These are phyloP conservation scores for Chaetomium sp. DNA, from an alignment of 2,329 filamentous ascomycete species.

Conservation along the genomic window DNA sequence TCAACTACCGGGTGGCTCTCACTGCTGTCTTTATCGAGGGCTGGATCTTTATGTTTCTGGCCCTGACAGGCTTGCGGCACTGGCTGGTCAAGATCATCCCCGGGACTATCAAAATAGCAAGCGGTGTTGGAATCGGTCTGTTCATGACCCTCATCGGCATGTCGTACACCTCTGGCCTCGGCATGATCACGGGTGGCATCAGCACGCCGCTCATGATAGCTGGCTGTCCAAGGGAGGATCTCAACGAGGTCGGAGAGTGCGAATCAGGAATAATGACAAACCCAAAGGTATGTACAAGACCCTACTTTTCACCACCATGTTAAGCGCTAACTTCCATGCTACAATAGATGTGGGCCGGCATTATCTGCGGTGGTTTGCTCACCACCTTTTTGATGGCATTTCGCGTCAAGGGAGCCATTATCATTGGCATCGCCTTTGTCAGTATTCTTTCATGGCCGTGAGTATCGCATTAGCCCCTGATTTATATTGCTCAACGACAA, in stretches of 20 bases:
- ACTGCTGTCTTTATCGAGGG: constrained; percentile 67
- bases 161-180: constrained; percentile 81
- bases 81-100: constrained; percentile 70
- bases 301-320: neutral
- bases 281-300: constrained; percentile 62
- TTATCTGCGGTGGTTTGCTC: constrained; percentile 76
- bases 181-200: constrained; percentile 71
- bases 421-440: constrained; percentile 71
- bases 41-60: constrained; percentile 64
- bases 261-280: constrained; percentile 70
- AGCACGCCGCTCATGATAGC: constrained; percentile 75
- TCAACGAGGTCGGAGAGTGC: constrained; percentile 55
- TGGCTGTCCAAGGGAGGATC: constrained; percentile 65
- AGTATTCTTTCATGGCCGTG: constrained; percentile 75
- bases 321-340: constrained; percentile 14
- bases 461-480: constrained; percentile 38
- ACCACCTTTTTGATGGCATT: constrained; percentile 81
- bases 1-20: constrained; percentile 62
- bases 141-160: constrained; percentile 66
- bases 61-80: constrained; percentile 69
- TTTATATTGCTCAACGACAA: constrained; percentile 6
- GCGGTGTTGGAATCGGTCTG: constrained; percentile 65
- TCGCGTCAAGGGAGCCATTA: constrained; percentile 72
- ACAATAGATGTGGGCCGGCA: constrained; percentile 79
- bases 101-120: constrained; percentile 65